These are phyloP conservation scores for Alternaria atra DNA, from an alignment of 2,329 filamentous ascomycete species.

Conservation along the genomic window DNA sequence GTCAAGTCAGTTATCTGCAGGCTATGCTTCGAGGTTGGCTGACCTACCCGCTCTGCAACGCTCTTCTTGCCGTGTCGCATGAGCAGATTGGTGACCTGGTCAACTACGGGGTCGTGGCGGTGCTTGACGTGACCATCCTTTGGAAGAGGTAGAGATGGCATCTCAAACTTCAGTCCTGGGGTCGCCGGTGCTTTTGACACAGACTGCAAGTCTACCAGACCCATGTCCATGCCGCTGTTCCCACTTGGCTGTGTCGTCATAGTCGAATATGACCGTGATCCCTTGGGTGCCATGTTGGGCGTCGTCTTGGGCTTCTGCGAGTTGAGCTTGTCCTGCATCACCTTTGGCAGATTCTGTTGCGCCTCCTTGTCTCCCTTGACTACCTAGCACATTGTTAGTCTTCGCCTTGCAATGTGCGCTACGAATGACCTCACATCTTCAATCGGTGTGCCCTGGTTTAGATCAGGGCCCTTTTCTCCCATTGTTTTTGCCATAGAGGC, in stretches of 20 bases:
- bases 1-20: neutral
- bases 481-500: conserved; percentile 67
- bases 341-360: conserved; percentile 70
- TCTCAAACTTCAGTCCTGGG: conserved; percentile 77
- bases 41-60: conserved; percentile 81
- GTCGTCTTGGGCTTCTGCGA: conserved; percentile 53
- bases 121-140: conserved; percentile 73
- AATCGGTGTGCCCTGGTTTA: conserved; percentile 72
- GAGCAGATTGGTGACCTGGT: conserved; percentile 87
- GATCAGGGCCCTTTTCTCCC: conserved; percentile 66
- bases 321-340: conserved; percentile 69
- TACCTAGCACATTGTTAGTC: conserved; percentile 58
- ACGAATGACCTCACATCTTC: conserved; percentile 62
- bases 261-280: conserved; percentile 68
- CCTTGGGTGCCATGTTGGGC: conserved; percentile 49
- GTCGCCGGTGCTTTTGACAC: conserved; percentile 28
- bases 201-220: conserved; percentile 40
- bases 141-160: conserved; percentile 73
- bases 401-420: neutral
- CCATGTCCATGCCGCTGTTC: conserved; percentile 36
- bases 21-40: neutral
- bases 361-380: conserved; percentile 69
- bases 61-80: conserved; percentile 93
- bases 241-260: conserved; percentile 37
- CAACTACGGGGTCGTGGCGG: conserved; percentile 84